Conservation (phyloP, 768 basidiomycete genomes). For the Boletus edulis region DNA sequence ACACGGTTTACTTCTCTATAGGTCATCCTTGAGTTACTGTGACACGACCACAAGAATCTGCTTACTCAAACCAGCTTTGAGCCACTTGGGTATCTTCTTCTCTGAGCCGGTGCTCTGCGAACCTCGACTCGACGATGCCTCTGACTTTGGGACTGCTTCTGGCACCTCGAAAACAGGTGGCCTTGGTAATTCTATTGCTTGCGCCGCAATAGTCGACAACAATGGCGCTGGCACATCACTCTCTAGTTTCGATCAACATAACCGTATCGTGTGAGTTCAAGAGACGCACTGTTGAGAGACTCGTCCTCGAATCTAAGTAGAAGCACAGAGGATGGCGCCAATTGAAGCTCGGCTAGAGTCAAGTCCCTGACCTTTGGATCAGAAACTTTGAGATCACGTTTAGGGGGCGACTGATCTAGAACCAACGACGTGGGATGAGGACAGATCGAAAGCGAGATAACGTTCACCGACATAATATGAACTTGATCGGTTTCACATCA, state of each 20-base stretch:
- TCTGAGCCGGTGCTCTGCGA: constrained; percentile 9
- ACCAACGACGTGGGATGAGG: neutral
- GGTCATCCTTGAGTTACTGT: neutral
- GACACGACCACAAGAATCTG: neutral
- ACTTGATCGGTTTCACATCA: constrained; percentile 76
- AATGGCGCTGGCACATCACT: constrained; percentile 63
- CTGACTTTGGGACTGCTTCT: constrained; percentile 4
- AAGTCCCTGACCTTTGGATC: constrained; percentile 71
- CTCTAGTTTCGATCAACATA: constrained; percentile 37
- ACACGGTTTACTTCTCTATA: constrained; percentile 32
- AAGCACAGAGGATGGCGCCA: constrained; percentile 80
- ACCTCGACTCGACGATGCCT: constrained; percentile 7
- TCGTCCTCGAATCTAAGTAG: constrained; percentile 75
- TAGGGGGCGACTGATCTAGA: constrained; percentile 78
- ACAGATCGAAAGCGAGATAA: neutral
- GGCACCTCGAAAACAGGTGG: constrained; percentile 42
- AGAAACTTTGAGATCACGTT: constrained; percentile 78
- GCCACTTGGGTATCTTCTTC: constrained; percentile 76
- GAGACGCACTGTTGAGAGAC: constrained; percentile 55
- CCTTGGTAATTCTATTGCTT: constrained; percentile 64
- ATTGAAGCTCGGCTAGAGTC: constrained; percentile 62
- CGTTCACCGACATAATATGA: constrained; percentile 68
- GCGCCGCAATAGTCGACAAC: constrained; percentile 48
- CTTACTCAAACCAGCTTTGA: constrained; percentile 66
- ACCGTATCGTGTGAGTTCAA: neutral